phyloP scores from a whole-genome alignment of 139 green algal species.

The Tetratostichococcus sp. region DNA sequence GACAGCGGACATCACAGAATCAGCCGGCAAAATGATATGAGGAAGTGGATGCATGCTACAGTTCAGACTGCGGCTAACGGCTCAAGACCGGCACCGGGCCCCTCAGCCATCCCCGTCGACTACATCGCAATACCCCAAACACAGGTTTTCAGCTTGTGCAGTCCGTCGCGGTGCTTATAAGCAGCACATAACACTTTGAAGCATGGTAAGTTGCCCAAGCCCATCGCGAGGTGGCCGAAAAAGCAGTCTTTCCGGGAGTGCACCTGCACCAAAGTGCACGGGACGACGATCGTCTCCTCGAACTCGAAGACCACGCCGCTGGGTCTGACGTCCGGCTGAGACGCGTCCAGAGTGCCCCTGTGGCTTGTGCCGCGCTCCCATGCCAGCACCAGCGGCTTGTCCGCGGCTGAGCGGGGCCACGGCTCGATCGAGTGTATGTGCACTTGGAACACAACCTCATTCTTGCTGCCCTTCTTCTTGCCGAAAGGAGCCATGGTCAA shows the following conservation, averaged over 20 bases:
- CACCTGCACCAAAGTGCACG: not conserved
- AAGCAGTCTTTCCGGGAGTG: too few species aligned
- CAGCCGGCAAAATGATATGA: too few species aligned
- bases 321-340: not conserved
- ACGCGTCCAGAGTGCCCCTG: not conserved
- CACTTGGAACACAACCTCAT: slow-evolving; percentile 14
- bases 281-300: slow-evolving; percentile 4
- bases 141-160: not conserved
- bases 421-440: slow-evolving; percentile 3
- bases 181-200: too few species aligned
- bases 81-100: not conserved
- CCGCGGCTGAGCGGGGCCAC: not conserved
- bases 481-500: slow-evolving; percentile 22
- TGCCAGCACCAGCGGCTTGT: not conserved
- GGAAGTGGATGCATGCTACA: not conserved
- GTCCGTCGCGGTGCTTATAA: not conserved
- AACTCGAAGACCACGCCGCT: slow-evolving; percentile 2
- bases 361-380: slow-evolving; percentile 15
- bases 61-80: too few species aligned
- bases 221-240: not conserved
- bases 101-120: not conserved
- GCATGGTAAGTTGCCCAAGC: not conserved
- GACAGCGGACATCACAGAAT: too few species aligned
- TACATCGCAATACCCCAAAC: not conserved
- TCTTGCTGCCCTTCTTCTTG: slow-evolving; percentile 14